phyloP scores from a whole-genome alignment of 2,329 filamentous ascomycete genomes.

The Fusarium sp. region DNA sequence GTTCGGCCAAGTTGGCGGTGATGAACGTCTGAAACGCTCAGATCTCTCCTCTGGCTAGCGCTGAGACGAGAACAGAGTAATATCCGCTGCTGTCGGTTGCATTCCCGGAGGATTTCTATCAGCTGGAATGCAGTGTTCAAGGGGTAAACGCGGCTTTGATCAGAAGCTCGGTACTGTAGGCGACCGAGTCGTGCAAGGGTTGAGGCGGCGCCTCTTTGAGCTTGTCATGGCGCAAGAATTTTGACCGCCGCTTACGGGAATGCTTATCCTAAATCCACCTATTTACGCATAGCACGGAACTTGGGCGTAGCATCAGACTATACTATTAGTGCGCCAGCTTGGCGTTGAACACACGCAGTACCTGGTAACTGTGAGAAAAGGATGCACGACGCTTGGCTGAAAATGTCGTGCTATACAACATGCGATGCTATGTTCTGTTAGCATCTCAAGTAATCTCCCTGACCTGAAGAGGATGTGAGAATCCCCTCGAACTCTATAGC shows the following conservation, averaged over 20 bases:
- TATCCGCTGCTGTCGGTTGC: too few relatives aligned
- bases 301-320: too few relatives aligned
- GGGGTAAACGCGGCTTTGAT: too few relatives aligned
- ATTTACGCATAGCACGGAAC: constrained; percentile 1
- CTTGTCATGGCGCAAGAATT: not conserved
- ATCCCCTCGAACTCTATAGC: not conserved
- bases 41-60: too few relatives aligned
- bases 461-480: not conserved
- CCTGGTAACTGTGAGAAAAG: too few relatives aligned
- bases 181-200: not conserved
- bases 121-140: too few relatives aligned
- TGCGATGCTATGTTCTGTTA: not conserved
- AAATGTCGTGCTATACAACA: not conserved
- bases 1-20: too few relatives aligned
- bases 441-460: not conserved
- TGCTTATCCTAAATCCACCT: not conserved
- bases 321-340: not conserved
- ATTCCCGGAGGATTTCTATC: too few relatives aligned
- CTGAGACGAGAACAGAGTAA: too few relatives aligned
- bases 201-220: not conserved
- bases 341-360: not conserved
- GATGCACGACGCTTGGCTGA: not conserved
- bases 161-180: not conserved
- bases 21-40: too few relatives aligned
- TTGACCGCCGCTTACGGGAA: constrained; percentile 7